Evolutionary conservation across 1,284 basidiomycete genomes (phyloP).

Genomic region (Takashimella tepidaria): DNA sequence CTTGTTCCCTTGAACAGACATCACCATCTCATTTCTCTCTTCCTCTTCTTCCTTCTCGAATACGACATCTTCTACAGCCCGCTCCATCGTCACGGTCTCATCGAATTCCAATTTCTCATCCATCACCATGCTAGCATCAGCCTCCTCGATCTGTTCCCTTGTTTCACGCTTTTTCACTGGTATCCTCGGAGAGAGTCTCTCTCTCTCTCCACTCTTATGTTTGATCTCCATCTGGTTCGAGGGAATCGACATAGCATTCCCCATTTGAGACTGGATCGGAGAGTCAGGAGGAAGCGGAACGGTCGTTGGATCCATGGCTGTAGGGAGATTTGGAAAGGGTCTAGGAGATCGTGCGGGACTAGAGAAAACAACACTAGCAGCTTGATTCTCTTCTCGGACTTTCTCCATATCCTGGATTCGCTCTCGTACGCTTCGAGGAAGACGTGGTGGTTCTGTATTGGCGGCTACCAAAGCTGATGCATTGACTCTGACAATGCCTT

Average conservation of each 20-base stretch:
- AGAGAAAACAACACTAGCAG: background rate
- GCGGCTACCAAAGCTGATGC: background rate
- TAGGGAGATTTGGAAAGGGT: background rate
- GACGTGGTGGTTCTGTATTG: background rate
- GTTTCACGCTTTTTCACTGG: no score
- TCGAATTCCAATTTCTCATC: background rate
- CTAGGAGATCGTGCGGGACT: background rate
- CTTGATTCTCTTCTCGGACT: slow-evolving; percentile 1
- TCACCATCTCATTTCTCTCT: no score
- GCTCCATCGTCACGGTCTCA: background rate
- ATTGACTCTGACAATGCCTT: background rate
- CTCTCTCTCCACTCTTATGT: no score
- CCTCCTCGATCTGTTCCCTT: background rate
- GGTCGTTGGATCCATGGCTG: slow-evolving; percentile 1
- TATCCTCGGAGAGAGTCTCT: no score
- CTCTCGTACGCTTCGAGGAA: slow-evolving; percentile 9
- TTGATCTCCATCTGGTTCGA: no score
- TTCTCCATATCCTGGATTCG: slow-evolving; percentile 12
- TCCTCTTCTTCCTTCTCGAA: no score
- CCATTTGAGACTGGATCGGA: no score
- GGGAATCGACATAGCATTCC: no score
- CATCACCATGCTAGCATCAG: background rate
- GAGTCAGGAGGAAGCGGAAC: slow-evolving; percentile 8
- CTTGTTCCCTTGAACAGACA: no score
- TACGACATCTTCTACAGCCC: no score